Percentiles rank a stretch among this genome's conserved stretches.
These are phyloP conservation scores for Rhodomyrtus psidioides DNA, from an alignment of 441 rosid genomes.

Conservation along the genomic window DNA sequence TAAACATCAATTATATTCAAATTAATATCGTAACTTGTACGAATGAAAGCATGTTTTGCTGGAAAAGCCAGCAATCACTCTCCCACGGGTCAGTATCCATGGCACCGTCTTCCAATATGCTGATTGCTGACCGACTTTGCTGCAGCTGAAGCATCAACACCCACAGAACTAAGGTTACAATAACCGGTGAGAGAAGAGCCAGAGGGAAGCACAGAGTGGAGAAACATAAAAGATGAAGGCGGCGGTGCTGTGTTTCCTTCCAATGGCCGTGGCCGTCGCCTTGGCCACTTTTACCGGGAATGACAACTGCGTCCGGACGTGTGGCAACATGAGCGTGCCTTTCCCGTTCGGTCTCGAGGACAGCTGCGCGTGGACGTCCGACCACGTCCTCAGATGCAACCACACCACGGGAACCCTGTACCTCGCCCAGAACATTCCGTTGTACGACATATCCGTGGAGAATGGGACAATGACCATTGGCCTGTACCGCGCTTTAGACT, in stretches of 20 bases:
- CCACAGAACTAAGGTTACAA: too few relatives aligned
- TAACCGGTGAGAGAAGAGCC: too few relatives aligned
- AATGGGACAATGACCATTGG: neutral
- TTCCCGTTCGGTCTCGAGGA: neutral
- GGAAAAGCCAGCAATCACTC: too few relatives aligned
- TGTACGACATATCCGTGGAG: neutral
- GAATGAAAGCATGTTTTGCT: too few relatives aligned
- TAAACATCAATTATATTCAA: too few relatives aligned
- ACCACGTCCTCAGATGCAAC: neutral
- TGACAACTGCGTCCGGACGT: neutral
- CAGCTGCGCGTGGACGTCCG: neutral
- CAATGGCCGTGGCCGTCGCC: neutral
- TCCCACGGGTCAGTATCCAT: too few relatives aligned
- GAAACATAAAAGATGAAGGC: neutral
- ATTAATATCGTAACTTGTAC: too few relatives aligned
- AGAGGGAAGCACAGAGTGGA: too few relatives aligned
- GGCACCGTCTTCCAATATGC: too few relatives aligned
- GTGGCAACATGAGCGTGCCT: neutral
- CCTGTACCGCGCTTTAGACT: accelerated
- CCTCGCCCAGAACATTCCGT: accelerated
- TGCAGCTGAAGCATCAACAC: too few relatives aligned
- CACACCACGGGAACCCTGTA: accelerated
- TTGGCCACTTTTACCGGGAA: neutral
- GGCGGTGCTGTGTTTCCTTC: neutral
- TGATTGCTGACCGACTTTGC: too few relatives aligned